These are phyloP conservation scores for Candida michaelii DNA, from an alignment of 805 yeast species.

Conservation along the genomic window DNA sequence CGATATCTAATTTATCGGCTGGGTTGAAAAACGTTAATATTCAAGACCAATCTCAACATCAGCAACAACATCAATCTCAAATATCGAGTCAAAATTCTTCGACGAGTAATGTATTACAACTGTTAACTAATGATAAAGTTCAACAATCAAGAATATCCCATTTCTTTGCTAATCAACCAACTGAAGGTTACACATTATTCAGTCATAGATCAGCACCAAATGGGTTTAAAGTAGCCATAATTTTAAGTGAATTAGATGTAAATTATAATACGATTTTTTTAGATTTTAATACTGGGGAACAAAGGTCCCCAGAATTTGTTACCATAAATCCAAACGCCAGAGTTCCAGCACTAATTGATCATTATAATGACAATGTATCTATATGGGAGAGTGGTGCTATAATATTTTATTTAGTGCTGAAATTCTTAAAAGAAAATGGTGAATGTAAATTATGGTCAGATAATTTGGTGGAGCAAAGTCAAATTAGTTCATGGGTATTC, in stretches of 20 bases:
- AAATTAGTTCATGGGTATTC: constrained; percentile 84
- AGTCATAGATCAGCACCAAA: constrained; percentile 87
- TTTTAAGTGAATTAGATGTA: constrained; percentile 77
- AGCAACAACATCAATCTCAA: constrained; percentile 1
- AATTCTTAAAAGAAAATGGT: constrained; percentile 60
- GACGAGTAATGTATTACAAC: constrained; percentile 19
- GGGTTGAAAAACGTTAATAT: constrained; percentile 45
- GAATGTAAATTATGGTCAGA: constrained; percentile 78
- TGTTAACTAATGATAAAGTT: constrained; percentile 29
- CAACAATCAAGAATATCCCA: constrained; percentile 61
- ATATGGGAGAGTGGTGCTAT: constrained; percentile 97
- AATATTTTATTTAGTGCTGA: constrained; percentile 74
- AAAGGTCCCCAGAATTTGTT: constrained; percentile 89
- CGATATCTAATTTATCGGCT: constrained; percentile 46
- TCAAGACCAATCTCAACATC: constrained; percentile 41
- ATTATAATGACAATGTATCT: constrained; percentile 71
- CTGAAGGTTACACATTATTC: constrained; percentile 81
- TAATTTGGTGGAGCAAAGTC: constrained; percentile 75
- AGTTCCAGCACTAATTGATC: constrained; percentile 93
- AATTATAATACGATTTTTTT: constrained; percentile 78
- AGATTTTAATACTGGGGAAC: constrained; percentile 88
- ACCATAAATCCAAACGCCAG: constrained; percentile 95
- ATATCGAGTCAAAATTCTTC: constrained; percentile 9
- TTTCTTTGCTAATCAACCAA: constrained; percentile 75
- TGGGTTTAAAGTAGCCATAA: constrained; percentile 93